These are phyloP conservation scores for Xylariaceae sp. DNA, from an alignment of 2,329 filamentous ascomycete species.

Conservation along the genomic window DNA sequence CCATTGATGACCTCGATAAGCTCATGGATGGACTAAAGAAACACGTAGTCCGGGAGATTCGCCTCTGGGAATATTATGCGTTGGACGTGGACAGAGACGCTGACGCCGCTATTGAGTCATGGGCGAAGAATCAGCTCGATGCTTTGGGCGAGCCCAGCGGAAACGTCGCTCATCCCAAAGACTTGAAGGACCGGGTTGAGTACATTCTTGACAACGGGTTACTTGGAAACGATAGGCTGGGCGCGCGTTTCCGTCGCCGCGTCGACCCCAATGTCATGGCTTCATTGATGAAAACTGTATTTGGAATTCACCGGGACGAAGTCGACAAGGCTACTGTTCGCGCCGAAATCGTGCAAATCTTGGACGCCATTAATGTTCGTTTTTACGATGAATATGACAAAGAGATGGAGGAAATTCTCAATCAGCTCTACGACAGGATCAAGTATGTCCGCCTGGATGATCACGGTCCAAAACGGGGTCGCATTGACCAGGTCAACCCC, in stretches of 20 bases:
- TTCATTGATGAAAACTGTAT: conserved; percentile 59
- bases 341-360: conserved; percentile 54
- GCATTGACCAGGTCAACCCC: conserved; percentile 69
- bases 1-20: conserved; percentile 64
- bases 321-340: conserved; percentile 48
- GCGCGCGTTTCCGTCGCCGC: conserved; percentile 69
- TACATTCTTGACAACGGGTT: conserved; percentile 67
- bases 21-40: conserved; percentile 83
- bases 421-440: conserved; percentile 89
- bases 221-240: conserved; percentile 64
- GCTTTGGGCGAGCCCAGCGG: conserved; percentile 43
- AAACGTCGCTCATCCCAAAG: conserved; percentile 44
- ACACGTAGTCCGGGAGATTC: conserved; percentile 69
- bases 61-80: conserved; percentile 91
- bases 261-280: conserved; percentile 67
- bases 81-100: conserved; percentile 71
- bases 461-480: conserved; percentile 79
- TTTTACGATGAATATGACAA: conserved; percentile 90
- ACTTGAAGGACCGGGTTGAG: conserved; percentile 48
- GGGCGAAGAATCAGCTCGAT: conserved; percentile 56
- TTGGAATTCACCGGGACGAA: conserved; percentile 59
- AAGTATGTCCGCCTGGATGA: conserved; percentile 94
- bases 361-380: conserved; percentile 80
- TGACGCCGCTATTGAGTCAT: conserved; percentile 63
- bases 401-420: conserved; percentile 75